Percentiles rank a stretch among this genome's conserved stretches.
These are phyloP conservation scores for Cryptococcus hybrid DNA, from an alignment of 1,284 basidiomycete species.

Conservation along the genomic window DNA sequence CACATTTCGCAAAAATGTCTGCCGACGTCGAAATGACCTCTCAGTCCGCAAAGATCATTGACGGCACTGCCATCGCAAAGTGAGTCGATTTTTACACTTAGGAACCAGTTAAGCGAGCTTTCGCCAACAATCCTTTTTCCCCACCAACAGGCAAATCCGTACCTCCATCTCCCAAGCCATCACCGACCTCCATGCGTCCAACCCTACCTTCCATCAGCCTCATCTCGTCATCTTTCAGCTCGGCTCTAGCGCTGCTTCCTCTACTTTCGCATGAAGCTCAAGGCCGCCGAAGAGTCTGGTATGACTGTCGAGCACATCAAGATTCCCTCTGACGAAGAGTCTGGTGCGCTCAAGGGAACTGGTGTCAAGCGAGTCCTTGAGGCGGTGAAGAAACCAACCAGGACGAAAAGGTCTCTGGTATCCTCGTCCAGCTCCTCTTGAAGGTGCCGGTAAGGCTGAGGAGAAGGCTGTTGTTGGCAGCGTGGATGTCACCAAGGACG, in stretches of 20 bases:
- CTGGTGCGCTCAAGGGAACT: conserved; percentile 26
- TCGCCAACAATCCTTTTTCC: too few relatives aligned
- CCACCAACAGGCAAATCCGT: conserved; percentile 66
- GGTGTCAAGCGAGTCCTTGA: conserved; percentile 72
- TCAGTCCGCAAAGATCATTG: conserved; percentile 61
- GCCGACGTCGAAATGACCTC: conserved; percentile 13
- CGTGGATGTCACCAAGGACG: conserved; percentile 92
- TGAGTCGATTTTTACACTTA: conserved; percentile 47
- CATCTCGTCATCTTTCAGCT: conserved; percentile 93
- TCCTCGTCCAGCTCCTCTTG: conserved; percentile 95
- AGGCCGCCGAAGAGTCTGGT: conserved; percentile 92
- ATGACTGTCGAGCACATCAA: conserved; percentile 82
- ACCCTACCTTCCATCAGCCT: conserved; percentile 78
- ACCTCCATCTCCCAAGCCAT: conserved; percentile 68
- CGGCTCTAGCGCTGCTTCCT: conserved; percentile 84
- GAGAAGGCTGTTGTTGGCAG: conserved; percentile 92
- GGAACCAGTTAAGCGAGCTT: background rate
- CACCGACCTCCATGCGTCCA: conserved; percentile 57
- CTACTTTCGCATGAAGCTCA: conserved; percentile 93
- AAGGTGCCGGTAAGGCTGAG: conserved; percentile 76
- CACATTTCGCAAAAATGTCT: conserved; percentile 46
- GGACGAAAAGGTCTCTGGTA: conserved; percentile 79
- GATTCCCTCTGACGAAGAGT: conserved; percentile 66
- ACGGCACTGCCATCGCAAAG: conserved; percentile 88
- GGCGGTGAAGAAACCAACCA: conserved; percentile 77